Evolutionary conservation across 352 stramenopile genomes (phyloP), one percentile per base, ranked within the genome.

Genomic region (Phytopythium montanum): DNA sequence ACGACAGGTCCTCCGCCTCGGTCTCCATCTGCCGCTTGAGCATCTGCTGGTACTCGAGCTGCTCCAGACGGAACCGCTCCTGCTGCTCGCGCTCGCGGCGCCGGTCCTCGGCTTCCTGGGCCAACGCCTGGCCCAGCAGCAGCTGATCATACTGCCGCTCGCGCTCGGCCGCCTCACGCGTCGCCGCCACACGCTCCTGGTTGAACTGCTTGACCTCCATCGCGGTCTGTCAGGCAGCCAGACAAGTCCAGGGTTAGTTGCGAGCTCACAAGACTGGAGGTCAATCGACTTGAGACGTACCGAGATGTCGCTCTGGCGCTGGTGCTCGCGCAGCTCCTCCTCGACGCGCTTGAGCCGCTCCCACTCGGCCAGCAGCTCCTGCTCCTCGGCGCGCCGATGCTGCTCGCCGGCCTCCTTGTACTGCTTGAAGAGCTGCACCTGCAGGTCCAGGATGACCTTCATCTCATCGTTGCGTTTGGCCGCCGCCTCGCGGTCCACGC

Each of bases 171-270:
- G 64, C 62, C 2, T 67, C 18, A 12, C 66, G 76, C 55, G 51
- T 81, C 10, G 72, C 70, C 28, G 87, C 83, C 10, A 82, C 73
- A 2, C 83, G 79, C 54, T 90, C 75, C 59, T 84, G 68, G 45
- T 93, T 91, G 53, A 91, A 91, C 31, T 54, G 64, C 57, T 93
- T 90, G 31, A 93, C 79, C 42, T 91, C 81, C 51, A 85, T 67
- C 8, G 83, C 83, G 45, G 81, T 72, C 70, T 85, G 51, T 23
- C 31, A 18, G 2, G 1, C 21, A 29, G 49, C 9, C 42, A 49
- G 19, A 46, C 39, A 34, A 28, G 10, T 14, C 33, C 33, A 36
- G 31, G 8, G 6, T 38, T 38, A 38, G 33, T 38, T 12, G 9
- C 9, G 9, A 38, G 33, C 33, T 8, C 33, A 14, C 33, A 6